Evolutionary conservation across 208 protist species (phyloP).

Genomic region (Trypanosoma brucei): DNA sequence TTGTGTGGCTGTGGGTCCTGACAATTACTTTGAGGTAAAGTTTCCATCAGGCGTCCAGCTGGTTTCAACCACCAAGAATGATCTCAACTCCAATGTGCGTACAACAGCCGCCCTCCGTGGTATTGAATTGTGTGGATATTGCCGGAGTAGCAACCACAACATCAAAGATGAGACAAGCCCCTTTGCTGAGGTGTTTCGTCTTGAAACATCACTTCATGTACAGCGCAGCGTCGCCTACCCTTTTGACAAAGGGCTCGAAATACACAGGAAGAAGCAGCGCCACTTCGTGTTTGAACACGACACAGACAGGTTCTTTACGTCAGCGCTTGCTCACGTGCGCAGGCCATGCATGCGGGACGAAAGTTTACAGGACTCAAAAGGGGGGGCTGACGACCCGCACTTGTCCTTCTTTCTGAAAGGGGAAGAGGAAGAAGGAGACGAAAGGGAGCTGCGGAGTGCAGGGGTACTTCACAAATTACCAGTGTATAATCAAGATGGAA

Average conservation of each 20-base stretch:
- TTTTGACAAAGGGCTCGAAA: constrained; percentile 65
- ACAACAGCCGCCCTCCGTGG: constrained; percentile 38
- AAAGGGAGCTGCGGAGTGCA: not conserved
- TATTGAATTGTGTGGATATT: constrained; percentile 40
- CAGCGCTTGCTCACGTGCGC: not conserved
- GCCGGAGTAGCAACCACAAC: constrained; percentile 23
- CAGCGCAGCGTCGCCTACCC: constrained; percentile 74
- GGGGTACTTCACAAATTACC: not conserved
- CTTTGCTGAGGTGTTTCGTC: constrained; percentile 63
- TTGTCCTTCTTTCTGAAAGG: not conserved
- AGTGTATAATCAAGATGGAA: not conserved
- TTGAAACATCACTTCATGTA: constrained; percentile 63
- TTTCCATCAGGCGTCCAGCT: constrained; percentile 57
- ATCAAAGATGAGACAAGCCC: constrained; percentile 8
- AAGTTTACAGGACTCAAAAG: not conserved
- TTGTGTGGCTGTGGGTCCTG: constrained; percentile 37
- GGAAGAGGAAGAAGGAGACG: not conserved
- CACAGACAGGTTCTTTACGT: constrained; percentile 46
- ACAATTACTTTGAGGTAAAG: constrained; percentile 51
- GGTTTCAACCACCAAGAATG: constrained; percentile 71
- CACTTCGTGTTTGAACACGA: constrained; percentile 73
- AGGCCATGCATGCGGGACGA: not conserved
- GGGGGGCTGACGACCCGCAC: not conserved
- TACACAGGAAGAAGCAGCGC: constrained; percentile 57
- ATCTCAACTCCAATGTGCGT: constrained; percentile 79